Evolutionary conservation across 106 monocot species (phyloP).

Genomic region (Phalaenopsis equestris): DNA sequence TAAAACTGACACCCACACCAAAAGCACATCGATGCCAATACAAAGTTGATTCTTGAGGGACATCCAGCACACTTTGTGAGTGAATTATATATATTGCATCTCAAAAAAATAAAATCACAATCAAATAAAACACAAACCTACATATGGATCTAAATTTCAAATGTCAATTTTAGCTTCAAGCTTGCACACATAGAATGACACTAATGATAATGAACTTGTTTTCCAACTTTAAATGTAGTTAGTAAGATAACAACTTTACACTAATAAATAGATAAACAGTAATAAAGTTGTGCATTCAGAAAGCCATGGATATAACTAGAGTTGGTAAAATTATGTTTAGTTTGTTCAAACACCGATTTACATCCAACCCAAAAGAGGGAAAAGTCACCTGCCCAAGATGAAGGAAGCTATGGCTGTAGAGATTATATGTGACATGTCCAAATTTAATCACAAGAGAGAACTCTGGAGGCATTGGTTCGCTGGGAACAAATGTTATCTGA

Average conservation of each 20-base stretch:
- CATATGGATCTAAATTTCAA: background rate
- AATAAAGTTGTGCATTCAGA: background rate
- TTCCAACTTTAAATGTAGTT: background rate
- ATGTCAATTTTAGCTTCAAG: background rate
- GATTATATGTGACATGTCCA: slow-evolving; percentile 60
- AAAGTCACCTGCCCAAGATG: slow-evolving; percentile 82
- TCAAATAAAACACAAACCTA: background rate
- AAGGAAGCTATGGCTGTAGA: slow-evolving; percentile 88
- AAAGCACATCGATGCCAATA: too few relatives aligned
- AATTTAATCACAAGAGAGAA: slow-evolving; percentile 53
- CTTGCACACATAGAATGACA: background rate
- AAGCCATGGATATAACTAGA: background rate
- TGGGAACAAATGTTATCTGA: slow-evolving; percentile 71
- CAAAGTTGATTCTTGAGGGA: too few relatives aligned
- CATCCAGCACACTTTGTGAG: too few relatives aligned
- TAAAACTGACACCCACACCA: too few relatives aligned
- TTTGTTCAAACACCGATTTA: background rate
- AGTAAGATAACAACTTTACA: background rate
- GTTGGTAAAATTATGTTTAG: background rate
- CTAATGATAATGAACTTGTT: background rate
- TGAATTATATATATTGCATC: too few relatives aligned
- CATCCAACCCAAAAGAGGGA: background rate
- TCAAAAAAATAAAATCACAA: too few relatives aligned
- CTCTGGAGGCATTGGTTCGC: slow-evolving; percentile 54
- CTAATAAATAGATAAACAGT: too few relatives aligned